phyloP scores from a whole-genome alignment of 2,329 filamentous ascomycete genomes.

The Venturia aucupariae region DNA sequence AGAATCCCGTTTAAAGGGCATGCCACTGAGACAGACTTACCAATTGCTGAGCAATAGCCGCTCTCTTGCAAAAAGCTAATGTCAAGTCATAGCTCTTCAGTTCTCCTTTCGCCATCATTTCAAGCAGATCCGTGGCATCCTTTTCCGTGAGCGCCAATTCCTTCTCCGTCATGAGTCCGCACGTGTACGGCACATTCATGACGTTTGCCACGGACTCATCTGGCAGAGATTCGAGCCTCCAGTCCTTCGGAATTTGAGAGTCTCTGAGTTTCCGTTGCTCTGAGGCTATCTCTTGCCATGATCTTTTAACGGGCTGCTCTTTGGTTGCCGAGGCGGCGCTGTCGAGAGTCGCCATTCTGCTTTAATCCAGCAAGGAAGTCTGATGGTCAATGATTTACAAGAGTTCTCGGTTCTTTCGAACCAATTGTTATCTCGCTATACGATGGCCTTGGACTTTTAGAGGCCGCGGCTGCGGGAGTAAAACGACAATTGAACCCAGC shows the following conservation, averaged over 20 bases:
- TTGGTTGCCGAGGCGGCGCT: background rate
- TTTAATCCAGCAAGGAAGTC: background rate
- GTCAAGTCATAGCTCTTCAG: constrained; percentile 30
- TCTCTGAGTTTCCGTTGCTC: background rate
- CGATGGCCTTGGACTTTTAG: no score
- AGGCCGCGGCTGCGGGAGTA: background rate
- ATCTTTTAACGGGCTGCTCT: background rate
- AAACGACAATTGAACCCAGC: no score
- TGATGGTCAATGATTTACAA: background rate
- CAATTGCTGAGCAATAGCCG: constrained; percentile 2
- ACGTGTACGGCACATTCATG: background rate
- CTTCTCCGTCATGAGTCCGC: background rate
- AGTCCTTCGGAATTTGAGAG: background rate
- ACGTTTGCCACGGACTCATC: background rate
- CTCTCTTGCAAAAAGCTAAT: constrained; percentile 37
- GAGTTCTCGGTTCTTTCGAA: background rate
- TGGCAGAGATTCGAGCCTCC: background rate
- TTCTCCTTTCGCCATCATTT: constrained; percentile 28
- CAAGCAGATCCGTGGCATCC: constrained; percentile 32
- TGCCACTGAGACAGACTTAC: background rate
- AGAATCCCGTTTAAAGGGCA: background rate
- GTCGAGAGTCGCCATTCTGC: background rate
- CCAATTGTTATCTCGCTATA: background rate
- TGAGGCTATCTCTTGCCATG: background rate
- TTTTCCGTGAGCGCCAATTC: constrained; percentile 43